These are phyloP conservation scores for Zygotorulaspora florentina DNA, from an alignment of 805 yeast genomes.

Conservation along the genomic window DNA sequence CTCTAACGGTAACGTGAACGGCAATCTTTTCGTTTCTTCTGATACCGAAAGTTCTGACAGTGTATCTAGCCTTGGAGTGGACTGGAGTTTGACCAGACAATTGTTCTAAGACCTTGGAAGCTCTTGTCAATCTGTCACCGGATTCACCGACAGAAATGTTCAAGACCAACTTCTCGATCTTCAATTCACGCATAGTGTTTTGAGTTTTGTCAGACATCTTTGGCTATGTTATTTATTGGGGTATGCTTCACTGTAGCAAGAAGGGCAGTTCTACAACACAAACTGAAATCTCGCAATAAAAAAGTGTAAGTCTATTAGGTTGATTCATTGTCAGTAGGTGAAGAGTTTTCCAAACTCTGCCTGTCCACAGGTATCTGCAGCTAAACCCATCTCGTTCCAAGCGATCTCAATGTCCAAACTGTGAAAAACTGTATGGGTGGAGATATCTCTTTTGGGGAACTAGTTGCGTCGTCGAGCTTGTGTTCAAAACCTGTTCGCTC, in stretches of 20 bases:
- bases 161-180: constrained; percentile 98
- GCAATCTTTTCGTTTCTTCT: constrained; percentile 99
- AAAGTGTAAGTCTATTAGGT: too few species aligned
- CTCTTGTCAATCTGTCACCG: constrained; percentile 99
- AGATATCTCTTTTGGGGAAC: not conserved
- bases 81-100: constrained; percentile 99
- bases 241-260: constrained; percentile 1
- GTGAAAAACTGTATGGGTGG: constrained; percentile 1
- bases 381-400: not conserved
- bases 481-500: too few species aligned
- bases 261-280: not conserved
- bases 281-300: not conserved
- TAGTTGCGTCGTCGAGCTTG: not conserved
- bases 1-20: constrained; percentile 98
- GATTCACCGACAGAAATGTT: constrained; percentile 99
- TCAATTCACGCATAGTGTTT: constrained; percentile 98
- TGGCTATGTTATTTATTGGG: constrained; percentile 18
- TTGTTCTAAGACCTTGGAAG: constrained; percentile 99
- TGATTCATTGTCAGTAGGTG: not conserved
- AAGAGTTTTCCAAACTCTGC: constrained; percentile 1
- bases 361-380: not conserved
- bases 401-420: not conserved
- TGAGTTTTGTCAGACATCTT: constrained; percentile 56
- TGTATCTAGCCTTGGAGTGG: constrained; percentile 99
- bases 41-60: constrained; percentile 99